Evolutionary conservation across 2,329 filamentous ascomycete species (phyloP).

Genomic region (Penicillium expansum): DNA sequence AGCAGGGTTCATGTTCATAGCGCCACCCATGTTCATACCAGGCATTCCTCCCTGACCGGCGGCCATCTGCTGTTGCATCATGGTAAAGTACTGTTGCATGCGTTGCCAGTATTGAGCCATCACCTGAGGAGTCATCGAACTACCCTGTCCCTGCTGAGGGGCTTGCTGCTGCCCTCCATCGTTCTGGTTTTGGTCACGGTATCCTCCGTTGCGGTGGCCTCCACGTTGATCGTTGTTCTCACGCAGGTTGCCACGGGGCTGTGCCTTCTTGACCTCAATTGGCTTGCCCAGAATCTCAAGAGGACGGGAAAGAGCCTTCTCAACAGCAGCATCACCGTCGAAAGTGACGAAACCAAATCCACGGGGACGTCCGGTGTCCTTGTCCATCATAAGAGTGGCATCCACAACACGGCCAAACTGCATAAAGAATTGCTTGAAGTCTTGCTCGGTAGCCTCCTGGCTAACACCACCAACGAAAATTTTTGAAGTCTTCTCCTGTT

Average conservation of each 20-base stretch:
- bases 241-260: constrained; percentile 88
- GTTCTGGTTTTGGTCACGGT: constrained; percentile 40
- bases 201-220: constrained; percentile 39
- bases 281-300: constrained; percentile 93
- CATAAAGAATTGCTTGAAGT: constrained; percentile 95
- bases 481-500: constrained; percentile 97
- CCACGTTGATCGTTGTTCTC: constrained; percentile 70
- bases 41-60: constrained; percentile 45
- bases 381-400: constrained; percentile 99
- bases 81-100: constrained; percentile 94
- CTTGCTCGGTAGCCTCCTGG: constrained; percentile 92
- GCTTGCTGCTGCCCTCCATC: constrained; percentile 48
- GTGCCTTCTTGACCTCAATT: constrained; percentile 97
- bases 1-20: constrained; percentile 74
- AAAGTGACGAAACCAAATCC: constrained; percentile 99
- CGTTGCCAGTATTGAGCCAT: constrained; percentile 99
- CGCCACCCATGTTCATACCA: constrained; percentile 57
- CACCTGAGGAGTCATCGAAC: constrained; percentile 87
- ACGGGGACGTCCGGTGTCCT: constrained; percentile 93
- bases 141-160: constrained; percentile 44
- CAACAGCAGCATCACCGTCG: constrained; percentile 91
- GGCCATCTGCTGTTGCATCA: constrained; percentile 92
- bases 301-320: constrained; percentile 78
- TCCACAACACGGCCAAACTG: constrained; percentile 96
- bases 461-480: constrained; percentile 98